Base-by-base conservation (phyloP, 2,329 filamentous ascomycete species). In the Rhytidhysteron rufulum region DNA sequence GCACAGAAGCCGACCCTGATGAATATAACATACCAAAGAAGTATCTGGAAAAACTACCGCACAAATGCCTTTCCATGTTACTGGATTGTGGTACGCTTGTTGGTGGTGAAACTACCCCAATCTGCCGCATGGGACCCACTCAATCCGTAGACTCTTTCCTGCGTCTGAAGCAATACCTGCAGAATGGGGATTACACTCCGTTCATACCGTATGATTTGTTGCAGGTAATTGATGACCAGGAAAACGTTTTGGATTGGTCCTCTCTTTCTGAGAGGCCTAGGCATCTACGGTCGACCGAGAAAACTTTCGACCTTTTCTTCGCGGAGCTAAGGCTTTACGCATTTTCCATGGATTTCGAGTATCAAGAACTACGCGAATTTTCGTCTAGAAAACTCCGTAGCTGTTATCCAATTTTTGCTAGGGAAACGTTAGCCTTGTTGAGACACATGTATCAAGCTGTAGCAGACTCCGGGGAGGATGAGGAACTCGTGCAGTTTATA, bases 341-440 rank as follows among this genome's bases (percentile, higher is more conserved):
- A 8, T 31, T 29, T 21, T 21, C 35, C 15, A 11, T 21, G 11
- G 24, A 29, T 24, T 11, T 24, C 17, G 19, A 17, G 10, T 29
- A 37, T 17, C n/a, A 20, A 6, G 35, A 37, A 24, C 16, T 37
- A 16, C 35, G 35, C 24, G 16, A 16, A 18, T 37, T 29, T 19
- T 37, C 35, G 5, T 37, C 35, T 10, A 37, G 17, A 24, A 37
- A 37, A 13, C 22, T 37, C 19, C 9, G 35, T 11, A 37, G 21
- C n/a, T 17, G 35, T n/a, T 37, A 37, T 37, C 35, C 35, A 17
- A 19, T 37, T 6, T 24, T 18, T 29, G 27, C 8, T 9, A 17
- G 9, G 15, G 35, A 37, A n/a, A 31, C 27, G 9, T 16, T 37
- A 16, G 35, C 35, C 3, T 15, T 37, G 4, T 19, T 37, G 21